Percentiles rank a stretch among this genome's conserved stretches.
Evolutionary conservation across 345 rosid species (phyloP).

Genomic region (Lepidium didymum): DNA sequence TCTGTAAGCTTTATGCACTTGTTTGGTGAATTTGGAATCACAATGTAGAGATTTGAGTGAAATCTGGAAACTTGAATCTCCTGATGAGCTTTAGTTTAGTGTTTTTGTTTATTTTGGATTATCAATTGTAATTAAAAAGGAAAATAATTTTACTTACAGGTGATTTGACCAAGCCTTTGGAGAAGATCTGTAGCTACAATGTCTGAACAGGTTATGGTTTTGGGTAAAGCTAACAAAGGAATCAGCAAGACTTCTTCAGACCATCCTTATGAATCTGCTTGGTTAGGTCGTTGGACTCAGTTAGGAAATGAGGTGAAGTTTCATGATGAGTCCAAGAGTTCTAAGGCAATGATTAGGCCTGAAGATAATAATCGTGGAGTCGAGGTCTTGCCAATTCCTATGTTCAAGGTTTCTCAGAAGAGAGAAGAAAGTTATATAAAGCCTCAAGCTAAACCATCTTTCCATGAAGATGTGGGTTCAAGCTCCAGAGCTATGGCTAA

Average conservation of each 20-base stretch:
- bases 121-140: not conserved
- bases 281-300: conserved; percentile 62
- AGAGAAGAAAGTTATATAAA: not conserved
- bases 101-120: not conserved
- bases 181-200: conserved; percentile 13
- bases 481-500: conserved; percentile 38
- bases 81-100: not conserved
- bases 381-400: conserved; percentile 17
- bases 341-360: not conserved
- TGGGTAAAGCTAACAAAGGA: conserved; percentile 19
- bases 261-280: conserved; percentile 38
- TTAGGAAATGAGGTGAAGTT: not conserved
- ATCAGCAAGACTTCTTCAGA: conserved; percentile 22
- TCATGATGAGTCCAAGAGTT: not conserved
- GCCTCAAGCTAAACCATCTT: conserved; percentile 14
- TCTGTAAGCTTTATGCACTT: not conserved
- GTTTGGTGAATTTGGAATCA: not conserved
- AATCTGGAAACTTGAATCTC: conserved; percentile 3
- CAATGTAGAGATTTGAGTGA: not conserved
- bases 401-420: conserved; percentile 28
- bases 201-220: conserved; percentile 20
- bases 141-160: not conserved
- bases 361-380: conserved; percentile 3
- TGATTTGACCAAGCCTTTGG: conserved; percentile 2
- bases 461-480: conserved; percentile 30